Percentiles rank a stretch among this genome's conserved stretches.
These are phyloP conservation scores for Bauhinia variegata DNA, from an alignment of 306 rosid genomes.

Conservation along the genomic window DNA sequence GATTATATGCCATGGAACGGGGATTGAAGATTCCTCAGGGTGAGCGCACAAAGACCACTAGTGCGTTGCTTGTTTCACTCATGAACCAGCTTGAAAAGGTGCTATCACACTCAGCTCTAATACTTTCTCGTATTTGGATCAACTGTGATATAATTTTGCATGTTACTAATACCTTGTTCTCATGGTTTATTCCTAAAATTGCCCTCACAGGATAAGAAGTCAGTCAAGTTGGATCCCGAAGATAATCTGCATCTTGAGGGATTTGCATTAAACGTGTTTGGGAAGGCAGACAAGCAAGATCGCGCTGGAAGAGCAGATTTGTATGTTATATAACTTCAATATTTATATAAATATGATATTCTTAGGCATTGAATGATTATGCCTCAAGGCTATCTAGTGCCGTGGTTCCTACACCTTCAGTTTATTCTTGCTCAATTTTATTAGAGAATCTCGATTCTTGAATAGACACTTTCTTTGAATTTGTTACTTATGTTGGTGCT, in stretches of 20 bases:
- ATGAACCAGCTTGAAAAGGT: slow-evolving; percentile 99
- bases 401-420: no score
- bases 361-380: no score
- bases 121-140: neutral
- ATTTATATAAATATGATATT: no score
- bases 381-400: no score
- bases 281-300: slow-evolving; percentile 97
- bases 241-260: slow-evolving; percentile 91
- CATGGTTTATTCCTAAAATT: neutral
- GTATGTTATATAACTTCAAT: slow-evolving; percentile 47
- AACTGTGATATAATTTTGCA: neutral
- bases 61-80: slow-evolving; percentile 82
- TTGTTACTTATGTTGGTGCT: no score
- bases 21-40: slow-evolving; percentile 87
- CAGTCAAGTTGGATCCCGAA: slow-evolving; percentile 80
- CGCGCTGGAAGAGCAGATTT: slow-evolving; percentile 93
- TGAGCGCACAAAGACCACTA: slow-evolving; percentile 95
- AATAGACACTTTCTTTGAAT: no score
- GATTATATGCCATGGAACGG: slow-evolving; percentile 96
- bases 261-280: slow-evolving; percentile 89
- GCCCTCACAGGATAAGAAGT: slow-evolving; percentile 77
- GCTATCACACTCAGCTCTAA: neutral
- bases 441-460: neutral
- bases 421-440: no score
- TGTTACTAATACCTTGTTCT: neutral